Percentiles rank a stretch among this genome's conserved stretches.
Conservation (phyloP, 2,329 filamentous ascomycete species). For the Pseudopyrenochaeta lycopersici region DNA sequence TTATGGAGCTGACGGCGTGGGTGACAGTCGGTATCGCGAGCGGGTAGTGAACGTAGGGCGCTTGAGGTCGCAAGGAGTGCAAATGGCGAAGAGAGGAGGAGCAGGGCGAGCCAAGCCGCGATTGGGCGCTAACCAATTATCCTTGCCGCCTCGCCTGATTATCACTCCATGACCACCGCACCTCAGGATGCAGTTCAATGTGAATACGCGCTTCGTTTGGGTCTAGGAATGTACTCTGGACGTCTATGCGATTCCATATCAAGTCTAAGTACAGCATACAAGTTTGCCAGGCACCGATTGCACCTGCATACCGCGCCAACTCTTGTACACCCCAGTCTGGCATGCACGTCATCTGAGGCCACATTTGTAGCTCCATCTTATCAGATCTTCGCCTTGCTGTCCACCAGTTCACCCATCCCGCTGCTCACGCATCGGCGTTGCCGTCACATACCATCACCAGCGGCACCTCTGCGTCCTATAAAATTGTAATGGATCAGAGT, state of each 20-base stretch:
- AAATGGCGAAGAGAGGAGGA: conserved; percentile 22
- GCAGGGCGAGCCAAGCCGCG: conserved; percentile 14
- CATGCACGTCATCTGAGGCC: conserved; percentile 32
- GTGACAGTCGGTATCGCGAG: conserved; percentile 8
- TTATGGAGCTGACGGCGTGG: conserved; percentile 2
- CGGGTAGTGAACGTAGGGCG: conserved; percentile 20
- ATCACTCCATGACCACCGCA: conserved; percentile 19
- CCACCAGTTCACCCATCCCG: not conserved
- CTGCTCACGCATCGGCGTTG: conserved; percentile 4
- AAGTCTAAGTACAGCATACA: not conserved
- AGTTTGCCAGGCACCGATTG: not conserved
- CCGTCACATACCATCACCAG: not conserved
- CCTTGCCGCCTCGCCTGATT: conserved; percentile 23
- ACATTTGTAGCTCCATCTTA: conserved; percentile 27
- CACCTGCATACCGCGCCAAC: conserved; percentile 10
- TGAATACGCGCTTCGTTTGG: not conserved
- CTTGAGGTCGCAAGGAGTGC: conserved; percentile 36
- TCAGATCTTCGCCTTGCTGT: conserved; percentile 24
- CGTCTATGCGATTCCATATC: not conserved
- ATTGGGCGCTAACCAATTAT: conserved; percentile 15
- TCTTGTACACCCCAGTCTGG: conserved; percentile 8
- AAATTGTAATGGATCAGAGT: not conserved
- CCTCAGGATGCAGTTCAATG: not conserved
- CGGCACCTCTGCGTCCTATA: not conserved
- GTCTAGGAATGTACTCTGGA: not conserved